These are phyloP conservation scores for Phellopilus nigrolimitatus DNA, from an alignment of 1,284 basidiomycete species.

Conservation along the genomic window DNA sequence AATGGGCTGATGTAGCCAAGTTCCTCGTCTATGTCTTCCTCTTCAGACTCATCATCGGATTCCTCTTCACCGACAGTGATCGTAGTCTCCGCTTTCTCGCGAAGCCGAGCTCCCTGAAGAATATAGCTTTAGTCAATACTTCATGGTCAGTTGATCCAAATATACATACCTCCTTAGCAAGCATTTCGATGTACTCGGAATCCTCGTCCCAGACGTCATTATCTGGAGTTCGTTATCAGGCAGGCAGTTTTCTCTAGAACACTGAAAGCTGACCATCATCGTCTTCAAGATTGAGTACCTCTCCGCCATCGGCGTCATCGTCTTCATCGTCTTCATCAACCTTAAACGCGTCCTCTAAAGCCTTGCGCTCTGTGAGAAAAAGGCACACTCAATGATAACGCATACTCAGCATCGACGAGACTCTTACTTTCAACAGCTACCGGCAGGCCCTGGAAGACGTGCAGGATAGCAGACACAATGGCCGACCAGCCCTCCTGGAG, in stretches of 20 bases:
- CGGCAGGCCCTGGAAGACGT: constrained; percentile 71
- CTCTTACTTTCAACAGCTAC: constrained; percentile 61
- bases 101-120: constrained; percentile 60
- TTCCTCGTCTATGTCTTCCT: constrained; percentile 65
- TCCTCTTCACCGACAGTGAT: constrained; percentile 40
- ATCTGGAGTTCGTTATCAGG: constrained; percentile 18
- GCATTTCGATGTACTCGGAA: constrained; percentile 75
- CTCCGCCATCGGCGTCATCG: constrained; percentile 46
- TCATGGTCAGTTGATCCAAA: constrained; percentile 3
- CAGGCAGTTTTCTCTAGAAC: constrained; percentile 1
- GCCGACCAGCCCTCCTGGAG: constrained; percentile 68
- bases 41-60: constrained; percentile 44
- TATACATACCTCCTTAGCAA: constrained; percentile 65
- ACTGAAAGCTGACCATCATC: constrained; percentile 52
- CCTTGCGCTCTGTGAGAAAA: constrained; percentile 53
- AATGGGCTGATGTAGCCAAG: constrained; percentile 76
- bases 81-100: constrained; percentile 50
- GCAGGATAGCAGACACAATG: constrained; percentile 65
- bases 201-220: constrained; percentile 73
- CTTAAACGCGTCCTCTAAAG: constrained; percentile 51
- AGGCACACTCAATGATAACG: constrained; percentile 6
- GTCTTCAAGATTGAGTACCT: constrained; percentile 61
- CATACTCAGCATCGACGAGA: background rate
- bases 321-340: constrained; percentile 60
- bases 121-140: constrained; percentile 6